phyloP scores from a whole-genome alignment of 225 moss, liverwort and hornwort genomes.

The Takakia lepidozioides region DNA sequence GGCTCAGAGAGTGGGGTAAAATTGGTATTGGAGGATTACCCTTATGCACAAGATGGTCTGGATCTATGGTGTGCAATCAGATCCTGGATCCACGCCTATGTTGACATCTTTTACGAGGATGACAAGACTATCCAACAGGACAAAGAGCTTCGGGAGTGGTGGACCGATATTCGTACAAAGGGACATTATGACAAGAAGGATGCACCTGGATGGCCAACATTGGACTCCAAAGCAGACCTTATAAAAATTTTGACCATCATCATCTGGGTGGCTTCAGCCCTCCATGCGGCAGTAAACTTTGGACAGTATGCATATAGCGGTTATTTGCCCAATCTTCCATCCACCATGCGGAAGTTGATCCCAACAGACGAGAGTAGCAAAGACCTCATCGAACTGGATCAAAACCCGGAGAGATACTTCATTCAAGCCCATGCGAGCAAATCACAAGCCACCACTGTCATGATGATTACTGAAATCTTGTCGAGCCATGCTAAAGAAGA shows the following conservation, averaged over 20 bases:
- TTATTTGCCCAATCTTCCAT: constrained; percentile 38
- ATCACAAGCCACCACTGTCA: no score
- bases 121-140: constrained; percentile 18
- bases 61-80: constrained; percentile 29
- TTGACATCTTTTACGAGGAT: constrained; percentile 24
- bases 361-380: constrained; percentile 8
- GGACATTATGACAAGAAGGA: constrained; percentile 44
- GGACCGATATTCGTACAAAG: constrained; percentile 27
- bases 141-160: constrained; percentile 38
- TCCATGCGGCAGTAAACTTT: constrained; percentile 46
- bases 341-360: constrained; percentile 18
- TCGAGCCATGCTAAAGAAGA: no score
- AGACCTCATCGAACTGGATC: no score
- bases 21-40: constrained; percentile 63
- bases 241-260: constrained; percentile 26
- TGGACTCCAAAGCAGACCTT: constrained; percentile 13
- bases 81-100: constrained; percentile 29
- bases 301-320: constrained; percentile 42
- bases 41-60: constrained; percentile 54
- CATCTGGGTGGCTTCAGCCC: constrained; percentile 29
- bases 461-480: no score
- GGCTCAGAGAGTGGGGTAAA: constrained; percentile 30
- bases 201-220: constrained; percentile 38
- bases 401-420: no score
- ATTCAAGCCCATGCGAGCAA: no score